A percentile compares a stretch with the other conserved stretches of the same genome.
phyloP scores from a whole-genome alignment of 768 basidiomycete species.

The Leccinum pellstonianum region DNA sequence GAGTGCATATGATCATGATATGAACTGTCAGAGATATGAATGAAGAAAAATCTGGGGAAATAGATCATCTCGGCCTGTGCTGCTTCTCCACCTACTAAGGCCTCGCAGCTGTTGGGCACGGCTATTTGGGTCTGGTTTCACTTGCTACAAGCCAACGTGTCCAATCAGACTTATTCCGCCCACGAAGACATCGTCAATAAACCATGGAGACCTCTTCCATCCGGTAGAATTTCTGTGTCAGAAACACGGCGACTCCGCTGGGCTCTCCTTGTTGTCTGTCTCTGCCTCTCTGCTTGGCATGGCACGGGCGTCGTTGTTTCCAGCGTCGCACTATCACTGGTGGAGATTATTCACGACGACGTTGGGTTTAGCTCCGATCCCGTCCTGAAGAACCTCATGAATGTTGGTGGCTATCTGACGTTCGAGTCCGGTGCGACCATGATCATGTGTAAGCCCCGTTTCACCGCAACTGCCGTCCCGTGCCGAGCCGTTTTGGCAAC shows the following conservation, averaged over 20 bases:
- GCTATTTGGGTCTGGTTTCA: conserved; percentile 34
- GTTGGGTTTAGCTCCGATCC: conserved; percentile 24
- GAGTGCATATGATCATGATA: conserved; percentile 2
- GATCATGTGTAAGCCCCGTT: conserved; percentile 23
- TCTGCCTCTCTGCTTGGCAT: conserved; percentile 22
- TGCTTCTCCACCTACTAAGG: background rate
- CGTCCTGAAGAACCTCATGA: conserved; percentile 32
- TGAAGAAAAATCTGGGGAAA: background rate
- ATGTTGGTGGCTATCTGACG: conserved; percentile 32
- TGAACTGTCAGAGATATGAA: background rate
- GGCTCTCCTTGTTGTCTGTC: conserved; percentile 30
- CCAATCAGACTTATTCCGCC: conserved; percentile 30
- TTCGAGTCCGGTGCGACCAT: conserved; percentile 37
- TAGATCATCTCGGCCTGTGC: conserved; percentile 14
- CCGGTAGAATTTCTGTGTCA: conserved; percentile 29
- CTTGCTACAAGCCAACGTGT: conserved; percentile 34
- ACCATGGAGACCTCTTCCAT: conserved; percentile 39
- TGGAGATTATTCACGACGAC: conserved; percentile 33
- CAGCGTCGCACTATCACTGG: conserved; percentile 24
- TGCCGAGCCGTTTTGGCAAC: background rate
- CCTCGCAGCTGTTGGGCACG: conserved; percentile 1
- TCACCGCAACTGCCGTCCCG: background rate
- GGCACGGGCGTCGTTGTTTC: conserved; percentile 19
- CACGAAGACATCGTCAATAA: conserved; percentile 36
- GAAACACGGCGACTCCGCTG: conserved; percentile 32